Evolutionary conservation across 345 rosid genomes (phyloP).

Genomic region (Syzygium aqueum): DNA sequence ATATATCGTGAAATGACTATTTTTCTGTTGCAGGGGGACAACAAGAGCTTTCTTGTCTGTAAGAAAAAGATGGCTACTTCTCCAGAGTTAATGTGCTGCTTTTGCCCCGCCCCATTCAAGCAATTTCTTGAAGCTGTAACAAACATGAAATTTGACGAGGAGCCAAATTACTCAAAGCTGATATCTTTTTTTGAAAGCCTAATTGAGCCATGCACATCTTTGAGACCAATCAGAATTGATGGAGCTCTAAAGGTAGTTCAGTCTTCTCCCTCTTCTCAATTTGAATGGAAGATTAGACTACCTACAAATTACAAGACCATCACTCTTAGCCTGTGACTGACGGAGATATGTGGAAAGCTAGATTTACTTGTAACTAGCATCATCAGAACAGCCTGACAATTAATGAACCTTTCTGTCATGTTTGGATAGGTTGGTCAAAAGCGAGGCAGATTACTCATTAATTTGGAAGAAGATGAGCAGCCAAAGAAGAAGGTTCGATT

Average conservation of each 20-base stretch:
- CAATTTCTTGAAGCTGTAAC: conserved; percentile 83
- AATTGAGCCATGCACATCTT: conserved; percentile 53
- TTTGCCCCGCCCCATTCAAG: conserved; percentile 81
- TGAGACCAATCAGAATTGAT: conserved; percentile 87
- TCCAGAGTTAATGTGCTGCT: conserved; percentile 83
- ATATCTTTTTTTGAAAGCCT: conserved; percentile 68
- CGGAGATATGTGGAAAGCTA: not conserved
- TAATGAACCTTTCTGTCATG: not conserved
- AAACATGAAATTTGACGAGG: conserved; percentile 90
- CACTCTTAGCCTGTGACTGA: not conserved
- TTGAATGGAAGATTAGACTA: not conserved
- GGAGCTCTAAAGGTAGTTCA: conserved; percentile 83
- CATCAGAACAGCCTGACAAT: not conserved
- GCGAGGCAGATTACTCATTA: conserved; percentile 60
- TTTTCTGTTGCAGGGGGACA: conserved; percentile 63
- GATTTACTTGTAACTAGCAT: not conserved
- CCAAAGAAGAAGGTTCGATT: conserved; percentile 78
- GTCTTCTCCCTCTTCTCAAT: not conserved
- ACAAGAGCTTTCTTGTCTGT: conserved; percentile 90
- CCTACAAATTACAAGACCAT: not conserved
- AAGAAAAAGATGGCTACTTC: conserved; percentile 93
- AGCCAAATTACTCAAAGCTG: conserved; percentile 87
- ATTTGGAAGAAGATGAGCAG: conserved; percentile 87
- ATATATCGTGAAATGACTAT: not conserved
- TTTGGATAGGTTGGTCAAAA: conserved; percentile 66